A percentile compares a stretch with the other conserved stretches of the same genome.
Conservation (phyloP, 1,284 basidiomycete species). For the Marasmius oreades region DNA sequence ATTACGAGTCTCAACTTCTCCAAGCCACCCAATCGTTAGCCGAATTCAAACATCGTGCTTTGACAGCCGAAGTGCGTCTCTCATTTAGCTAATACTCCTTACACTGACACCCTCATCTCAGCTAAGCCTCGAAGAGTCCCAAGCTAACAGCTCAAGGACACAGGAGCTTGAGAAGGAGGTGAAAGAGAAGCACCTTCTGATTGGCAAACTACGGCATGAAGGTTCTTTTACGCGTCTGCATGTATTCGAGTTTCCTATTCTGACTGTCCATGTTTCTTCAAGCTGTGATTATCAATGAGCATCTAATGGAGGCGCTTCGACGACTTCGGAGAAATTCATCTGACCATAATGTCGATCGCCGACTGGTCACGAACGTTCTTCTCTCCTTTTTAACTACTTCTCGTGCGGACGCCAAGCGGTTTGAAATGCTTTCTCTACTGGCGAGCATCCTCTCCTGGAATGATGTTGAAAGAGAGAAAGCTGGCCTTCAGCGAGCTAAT, state of each 20-base stretch:
- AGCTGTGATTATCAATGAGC: constrained; percentile 97
- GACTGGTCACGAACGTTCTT: constrained; percentile 93
- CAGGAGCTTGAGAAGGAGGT: constrained; percentile 82
- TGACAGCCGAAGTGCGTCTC: constrained; percentile 73
- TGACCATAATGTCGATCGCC: constrained; percentile 88
- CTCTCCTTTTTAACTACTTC: constrained; percentile 91
- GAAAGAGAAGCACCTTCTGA: constrained; percentile 90
- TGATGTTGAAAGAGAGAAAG: constrained; percentile 86
- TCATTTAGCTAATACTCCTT: constrained; percentile 12
- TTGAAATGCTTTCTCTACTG: constrained; percentile 92
- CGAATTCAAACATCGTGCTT: constrained; percentile 83
- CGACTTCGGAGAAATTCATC: constrained; percentile 83
- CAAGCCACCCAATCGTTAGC: constrained; percentile 72
- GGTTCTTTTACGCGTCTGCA: constrained; percentile 41
- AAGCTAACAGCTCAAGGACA: constrained; percentile 62
- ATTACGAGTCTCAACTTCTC: constrained; percentile 74
- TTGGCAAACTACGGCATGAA: constrained; percentile 93
- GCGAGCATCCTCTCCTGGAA: constrained; percentile 89
- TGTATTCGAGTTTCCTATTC: constrained; percentile 1
- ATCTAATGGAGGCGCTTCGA: constrained; percentile 95
- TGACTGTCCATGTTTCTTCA: constrained; percentile 11
- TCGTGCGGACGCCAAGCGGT: constrained; percentile 89
- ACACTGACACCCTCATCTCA: constrained; percentile 21
- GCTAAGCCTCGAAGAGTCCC: constrained; percentile 72
- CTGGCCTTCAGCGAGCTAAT: constrained; percentile 73